Percentiles rank a stretch among this genome's conserved stretches.
Conservation (phyloP, 768 basidiomycete species). For the Lentinula raphanica region DNA sequence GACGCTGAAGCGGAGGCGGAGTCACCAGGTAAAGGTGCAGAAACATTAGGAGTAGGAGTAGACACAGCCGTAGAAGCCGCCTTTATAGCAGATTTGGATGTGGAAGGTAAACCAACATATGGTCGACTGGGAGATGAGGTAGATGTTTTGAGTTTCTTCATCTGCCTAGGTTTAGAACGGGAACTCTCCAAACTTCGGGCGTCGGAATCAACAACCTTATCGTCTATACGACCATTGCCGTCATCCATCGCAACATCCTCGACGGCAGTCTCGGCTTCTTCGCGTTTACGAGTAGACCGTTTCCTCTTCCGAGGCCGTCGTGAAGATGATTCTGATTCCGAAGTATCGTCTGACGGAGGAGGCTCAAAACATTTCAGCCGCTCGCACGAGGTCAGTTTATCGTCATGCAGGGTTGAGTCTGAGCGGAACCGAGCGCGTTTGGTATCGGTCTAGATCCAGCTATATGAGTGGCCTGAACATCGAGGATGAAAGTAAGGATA, state of each 20-base stretch:
- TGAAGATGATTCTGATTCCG: conserved; percentile 17
- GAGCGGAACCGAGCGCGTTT: conserved; percentile 77
- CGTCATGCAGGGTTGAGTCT: conserved; percentile 62
- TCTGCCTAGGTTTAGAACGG: conserved; percentile 5
- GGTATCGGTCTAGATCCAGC: conserved; percentile 48
- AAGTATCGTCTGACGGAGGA: conserved; percentile 17
- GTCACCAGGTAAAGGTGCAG: conserved; percentile 1
- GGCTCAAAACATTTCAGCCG: conserved; percentile 50
- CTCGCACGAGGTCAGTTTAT: conserved; percentile 63
- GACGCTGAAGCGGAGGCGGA: conserved; percentile 2
- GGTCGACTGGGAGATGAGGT: neutral
- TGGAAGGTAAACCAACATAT: neutral
- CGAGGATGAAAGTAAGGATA: neutral
- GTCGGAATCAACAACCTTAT: conserved; percentile 6
- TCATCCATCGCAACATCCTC: neutral
- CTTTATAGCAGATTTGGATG: neutral
- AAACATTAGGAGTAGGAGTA: conserved; percentile 14
- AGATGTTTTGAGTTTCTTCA: neutral
- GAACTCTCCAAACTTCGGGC: conserved; percentile 15
- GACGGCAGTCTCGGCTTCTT: neutral
- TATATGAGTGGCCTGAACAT: no score
- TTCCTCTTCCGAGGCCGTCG: conserved; percentile 11
- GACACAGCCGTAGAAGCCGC: neutral
- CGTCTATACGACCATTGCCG: neutral
- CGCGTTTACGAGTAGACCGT: conserved; percentile 18